These are phyloP conservation scores for Protomyces gravidus DNA, from an alignment of 1,139 yeast genomes.

Conservation along the genomic window DNA sequence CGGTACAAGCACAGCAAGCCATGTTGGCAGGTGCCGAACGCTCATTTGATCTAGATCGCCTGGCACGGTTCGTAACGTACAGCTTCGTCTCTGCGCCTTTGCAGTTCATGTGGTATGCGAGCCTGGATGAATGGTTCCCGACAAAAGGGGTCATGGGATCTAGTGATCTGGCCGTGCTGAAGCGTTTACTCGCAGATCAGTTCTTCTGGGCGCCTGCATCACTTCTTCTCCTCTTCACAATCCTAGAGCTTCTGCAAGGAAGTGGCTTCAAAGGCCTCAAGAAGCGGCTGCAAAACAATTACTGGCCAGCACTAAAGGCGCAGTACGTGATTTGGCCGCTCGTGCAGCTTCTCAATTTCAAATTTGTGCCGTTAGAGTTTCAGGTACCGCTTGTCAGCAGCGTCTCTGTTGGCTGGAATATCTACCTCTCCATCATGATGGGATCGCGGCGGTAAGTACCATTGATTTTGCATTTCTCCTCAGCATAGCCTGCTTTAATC, in stretches of 20 bases:
- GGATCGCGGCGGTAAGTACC: constrained; percentile 1
- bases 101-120: constrained; percentile 29
- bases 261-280: constrained; percentile 38
- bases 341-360: constrained; percentile 69
- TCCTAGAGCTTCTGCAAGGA: constrained; percentile 64
- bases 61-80: constrained; percentile 27
- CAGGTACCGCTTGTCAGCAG: constrained; percentile 27
- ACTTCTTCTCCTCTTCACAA: constrained; percentile 61
- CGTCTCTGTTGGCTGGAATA: constrained; percentile 24
- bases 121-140: constrained; percentile 28
- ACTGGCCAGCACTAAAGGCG: constrained; percentile 17
- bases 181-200: constrained; percentile 51
- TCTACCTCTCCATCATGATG: constrained; percentile 17
- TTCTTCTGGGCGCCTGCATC: constrained; percentile 67
- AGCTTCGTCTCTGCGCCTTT: constrained; percentile 25
- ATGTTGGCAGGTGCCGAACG: constrained; percentile 25
- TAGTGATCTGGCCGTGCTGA: constrained; percentile 11
- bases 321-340: constrained; percentile 89
- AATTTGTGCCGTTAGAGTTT: constrained; percentile 27
- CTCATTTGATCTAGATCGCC: constrained; percentile 22
- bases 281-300: constrained; percentile 26
- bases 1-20: constrained; percentile 11
- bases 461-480: neutral
- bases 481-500: neutral
- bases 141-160: constrained; percentile 6